Conservation (phyloP, 192 early-diverging fungal genomes). For the Coemansia sp. region DNA sequence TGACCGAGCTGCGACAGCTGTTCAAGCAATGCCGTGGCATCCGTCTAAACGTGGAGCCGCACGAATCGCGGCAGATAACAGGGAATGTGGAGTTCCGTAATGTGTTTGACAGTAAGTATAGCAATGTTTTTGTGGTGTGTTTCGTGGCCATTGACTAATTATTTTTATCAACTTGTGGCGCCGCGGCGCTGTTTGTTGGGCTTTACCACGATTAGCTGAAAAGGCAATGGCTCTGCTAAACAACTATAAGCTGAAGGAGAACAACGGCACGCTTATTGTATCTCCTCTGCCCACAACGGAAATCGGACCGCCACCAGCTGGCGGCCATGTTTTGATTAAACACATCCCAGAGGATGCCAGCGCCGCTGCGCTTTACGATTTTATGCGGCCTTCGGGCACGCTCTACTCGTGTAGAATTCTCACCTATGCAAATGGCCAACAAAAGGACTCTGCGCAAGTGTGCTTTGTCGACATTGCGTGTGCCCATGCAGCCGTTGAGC, state of each 20-base stretch:
- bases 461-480: constrained; percentile 38
- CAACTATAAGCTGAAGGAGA: constrained; percentile 26
- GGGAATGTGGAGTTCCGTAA: constrained; percentile 54
- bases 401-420: constrained; percentile 49
- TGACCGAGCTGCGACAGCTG: constrained; percentile 47
- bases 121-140: background rate
- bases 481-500: constrained; percentile 37
- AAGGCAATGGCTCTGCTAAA: constrained; percentile 49
- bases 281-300: constrained; percentile 35
- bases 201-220: constrained; percentile 41
- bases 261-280: constrained; percentile 37
- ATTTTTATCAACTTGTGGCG: background rate
- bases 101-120: constrained; percentile 48
- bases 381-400: constrained; percentile 48
- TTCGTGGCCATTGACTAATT: background rate
- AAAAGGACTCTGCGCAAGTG: constrained; percentile 35
- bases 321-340: constrained; percentile 42
- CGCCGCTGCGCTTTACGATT: constrained; percentile 37
- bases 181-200: too few relatives aligned
- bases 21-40: constrained; percentile 48
- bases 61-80: constrained; percentile 22
- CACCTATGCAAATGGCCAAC: constrained; percentile 12
- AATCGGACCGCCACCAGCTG: constrained; percentile 29
- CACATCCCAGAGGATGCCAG: constrained; percentile 49
- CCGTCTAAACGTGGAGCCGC: constrained; percentile 49